Conservation (phyloP, 2,329 filamentous ascomycete species). For the Dichotomopilus funicola region DNA sequence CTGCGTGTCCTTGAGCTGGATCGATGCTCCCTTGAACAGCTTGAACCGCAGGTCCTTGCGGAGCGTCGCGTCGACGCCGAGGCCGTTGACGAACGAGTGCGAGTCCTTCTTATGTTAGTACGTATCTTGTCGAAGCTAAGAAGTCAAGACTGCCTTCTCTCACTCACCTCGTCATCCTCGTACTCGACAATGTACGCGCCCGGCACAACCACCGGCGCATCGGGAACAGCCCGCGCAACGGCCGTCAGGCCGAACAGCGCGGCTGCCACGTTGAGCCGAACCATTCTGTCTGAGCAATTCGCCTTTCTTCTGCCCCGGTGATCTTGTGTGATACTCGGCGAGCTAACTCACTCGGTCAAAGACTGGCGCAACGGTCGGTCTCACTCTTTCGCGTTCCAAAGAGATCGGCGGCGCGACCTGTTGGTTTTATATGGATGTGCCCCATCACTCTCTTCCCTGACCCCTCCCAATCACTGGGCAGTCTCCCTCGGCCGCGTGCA, state of each 20-base stretch:
- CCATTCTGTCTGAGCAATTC: slow-evolving; percentile 25
- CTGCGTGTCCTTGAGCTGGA: slow-evolving; percentile 44
- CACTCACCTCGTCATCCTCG: slow-evolving; percentile 40
- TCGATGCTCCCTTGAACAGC: slow-evolving; percentile 49
- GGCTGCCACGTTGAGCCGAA: slow-evolving; percentile 30
- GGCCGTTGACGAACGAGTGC: slow-evolving; percentile 33
- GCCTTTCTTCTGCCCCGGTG: too few species aligned
- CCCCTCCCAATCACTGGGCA: too few species aligned
- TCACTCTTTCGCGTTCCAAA: too few species aligned
- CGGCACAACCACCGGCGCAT: slow-evolving; percentile 30
- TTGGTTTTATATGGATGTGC: too few species aligned
- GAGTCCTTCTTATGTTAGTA: slow-evolving; percentile 32
- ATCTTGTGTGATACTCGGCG: too few species aligned
- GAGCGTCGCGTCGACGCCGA: slow-evolving; percentile 36
- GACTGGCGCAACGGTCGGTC: too few species aligned
- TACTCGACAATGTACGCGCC: slow-evolving; percentile 50
- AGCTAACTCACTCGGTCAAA: too few species aligned
- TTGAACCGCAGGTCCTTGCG: slow-evolving; percentile 44
- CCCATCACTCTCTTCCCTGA: too few species aligned
- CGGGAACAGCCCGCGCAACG: slow-evolving; percentile 23
- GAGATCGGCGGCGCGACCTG: too few species aligned
- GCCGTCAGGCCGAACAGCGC: slow-evolving; percentile 32
- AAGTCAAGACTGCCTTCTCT: too few species aligned
- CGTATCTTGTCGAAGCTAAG: too few species aligned
- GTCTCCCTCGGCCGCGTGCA: too few species aligned